Evolutionary conservation across 176 grass and related monocot species (phyloP), one percentile per base, ranked within the genome.

Genomic region (Oryza meridionalis): DNA sequence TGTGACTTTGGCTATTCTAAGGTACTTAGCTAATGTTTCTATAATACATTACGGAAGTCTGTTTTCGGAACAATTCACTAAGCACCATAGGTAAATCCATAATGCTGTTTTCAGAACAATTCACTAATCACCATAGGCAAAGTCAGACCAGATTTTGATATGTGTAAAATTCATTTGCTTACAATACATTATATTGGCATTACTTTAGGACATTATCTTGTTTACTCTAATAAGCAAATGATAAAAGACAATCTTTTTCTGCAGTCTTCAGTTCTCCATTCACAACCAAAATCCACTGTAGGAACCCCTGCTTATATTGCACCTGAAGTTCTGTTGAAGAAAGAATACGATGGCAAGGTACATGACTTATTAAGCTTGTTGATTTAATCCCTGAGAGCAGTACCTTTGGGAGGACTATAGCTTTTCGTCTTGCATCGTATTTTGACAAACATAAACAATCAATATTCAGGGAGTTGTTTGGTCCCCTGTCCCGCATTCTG

Each of bases 1-100:
- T 95, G 96, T 72, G 96, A 95, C 81, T 98, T 98, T 29, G 93
- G 96, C 29, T 98, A 98, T 88, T 98, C 95, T 81, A 98, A 98
- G 92, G 95, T 98, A 75, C 51, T 76, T 73, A 65, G 5, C 33
- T 73, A 75, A 22, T 51, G 13, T 31, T n/a, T n/a, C 0, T 53
- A 21, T 70, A 67, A 27, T 80, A 81, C 72, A 21, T 71, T 71
- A 16, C 15, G 7, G 45, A 76, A 25, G 45, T 10, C 19, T 38
- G 37, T n/a, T 84, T 84, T 80, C 17, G 77, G 67, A 88, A 61
- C 46, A 49, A 17, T 76, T 9, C 33, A 10, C 21, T 46, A 69
- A 22, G 3, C 22, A 61, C 38, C 21, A 50, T 67, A 40, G 38
- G 38, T 8, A 40, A 40, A 40, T 40, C 38, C 6, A 40, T 40